Evolutionary conservation across 345 rosid species (phyloP), one percentile per base, ranked within the genome.

Genomic region (Aegle marmelos): DNA sequence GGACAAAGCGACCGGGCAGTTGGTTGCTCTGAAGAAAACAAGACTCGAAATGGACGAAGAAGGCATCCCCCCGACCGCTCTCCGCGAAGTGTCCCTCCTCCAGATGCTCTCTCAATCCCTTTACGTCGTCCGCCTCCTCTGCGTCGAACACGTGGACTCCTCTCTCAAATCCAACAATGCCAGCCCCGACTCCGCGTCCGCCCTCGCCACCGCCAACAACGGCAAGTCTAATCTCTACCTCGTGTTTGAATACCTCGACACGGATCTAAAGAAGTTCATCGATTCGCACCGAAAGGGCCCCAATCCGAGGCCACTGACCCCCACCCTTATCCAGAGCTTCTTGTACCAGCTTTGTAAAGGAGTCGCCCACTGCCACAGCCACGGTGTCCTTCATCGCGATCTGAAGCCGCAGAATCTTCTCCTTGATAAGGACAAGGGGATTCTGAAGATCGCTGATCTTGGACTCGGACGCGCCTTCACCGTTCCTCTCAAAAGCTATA

Each of bases 21-120:
- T 95, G 30, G 99, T 95, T 9, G 98, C 99, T 11, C 92, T 95
- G 17, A 95, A 95, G 83, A 93, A 95, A 79, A 92, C 99, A 0
- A 80, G 99, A 7, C 93, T 95, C 24, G 98, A 95, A 82, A 95
- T 93, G 91, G 99, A 93, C 87, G 99, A 95, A 74, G 99, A 95
- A 82, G 99, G 99, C 69, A 84, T 95, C 1, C 99, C 99, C 36
- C 99, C 99, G 0, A 95, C 99, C 30, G 98, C 99, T 1, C 98
- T 93, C 81, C 91, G 99, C 0, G 98, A 95, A 81, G 94, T 93
- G 37, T 95, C 98, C 30, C 91, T 95, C 65, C 99, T 95, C 53
- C 99, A 93, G 77, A 82, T 95, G 94, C 88, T 95, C 27, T 95
- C 99, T 2, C 91, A 91, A 39, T 95, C 97, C 30, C 88, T 95